Percentiles rank a stretch among this genome's conserved stretches.
These are phyloP conservation scores for Microstegium vimineum DNA, from an alignment of 176 grass and related monocot genomes.

Conservation along the genomic window DNA sequence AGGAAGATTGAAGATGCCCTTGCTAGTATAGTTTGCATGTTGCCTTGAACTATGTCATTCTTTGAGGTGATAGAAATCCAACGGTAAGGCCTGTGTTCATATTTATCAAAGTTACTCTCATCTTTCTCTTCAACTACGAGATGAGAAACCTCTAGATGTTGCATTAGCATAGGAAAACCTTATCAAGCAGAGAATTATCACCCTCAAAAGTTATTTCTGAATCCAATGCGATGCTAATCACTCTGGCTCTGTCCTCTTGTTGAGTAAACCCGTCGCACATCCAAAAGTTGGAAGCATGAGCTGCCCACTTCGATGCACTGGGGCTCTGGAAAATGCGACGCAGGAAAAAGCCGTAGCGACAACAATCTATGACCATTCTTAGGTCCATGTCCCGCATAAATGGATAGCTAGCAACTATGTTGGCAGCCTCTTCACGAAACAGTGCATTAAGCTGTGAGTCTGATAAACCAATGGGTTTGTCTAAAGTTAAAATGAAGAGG, in stretches of 20 bases:
- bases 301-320: not conserved
- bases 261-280: slow-evolving; percentile 6
- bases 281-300: not conserved
- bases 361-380: not conserved
- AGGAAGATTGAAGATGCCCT: too few relatives aligned
- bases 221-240: not conserved
- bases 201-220: not conserved
- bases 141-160: not conserved
- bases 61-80: too few relatives aligned
- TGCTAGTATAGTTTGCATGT: too few relatives aligned
- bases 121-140: not conserved
- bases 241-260: not conserved
- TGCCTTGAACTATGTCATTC: too few relatives aligned
- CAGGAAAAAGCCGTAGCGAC: not conserved
- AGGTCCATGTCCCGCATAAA: not conserved
- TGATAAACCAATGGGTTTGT: not conserved
- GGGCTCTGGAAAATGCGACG: not conserved
- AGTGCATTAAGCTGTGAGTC: not conserved
- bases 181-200: rapidly evolving
- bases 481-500: too few relatives aligned
- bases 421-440: not conserved
- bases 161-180: not conserved
- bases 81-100: not conserved
- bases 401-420: not conserved
- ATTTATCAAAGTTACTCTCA: rapidly evolving